Conservation (phyloP, 1,139 yeast genomes). For the Nakaseomyces sp. region DNA sequence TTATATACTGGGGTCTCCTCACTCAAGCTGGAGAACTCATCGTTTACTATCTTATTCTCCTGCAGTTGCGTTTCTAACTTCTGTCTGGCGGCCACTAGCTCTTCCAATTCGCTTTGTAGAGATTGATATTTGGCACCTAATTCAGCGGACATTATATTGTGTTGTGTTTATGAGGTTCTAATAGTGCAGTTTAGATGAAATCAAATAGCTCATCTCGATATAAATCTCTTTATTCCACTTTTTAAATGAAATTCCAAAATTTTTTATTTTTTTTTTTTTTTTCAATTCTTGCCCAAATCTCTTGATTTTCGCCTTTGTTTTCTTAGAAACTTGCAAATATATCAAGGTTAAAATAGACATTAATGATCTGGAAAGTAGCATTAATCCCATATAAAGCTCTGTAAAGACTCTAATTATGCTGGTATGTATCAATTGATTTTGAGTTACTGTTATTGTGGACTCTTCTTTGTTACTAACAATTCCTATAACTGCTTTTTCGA, state of each 20-base stretch:
- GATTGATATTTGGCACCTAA: slow-evolving; percentile 25
- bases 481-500: too few relatives aligned
- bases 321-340: too few relatives aligned
- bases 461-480: too few relatives aligned
- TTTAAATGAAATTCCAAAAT: background rate
- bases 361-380: too few relatives aligned
- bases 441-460: too few relatives aligned
- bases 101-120: slow-evolving; percentile 38
- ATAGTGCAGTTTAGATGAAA: too few relatives aligned
- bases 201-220: background rate
- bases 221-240: too few relatives aligned
- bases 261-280: background rate
- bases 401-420: background rate
- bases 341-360: too few relatives aligned
- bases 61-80: slow-evolving; percentile 72
- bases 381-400: too few relatives aligned
- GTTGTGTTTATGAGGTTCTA: background rate
- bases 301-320: too few relatives aligned
- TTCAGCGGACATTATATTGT: slow-evolving; percentile 18
- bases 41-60: slow-evolving; percentile 85
- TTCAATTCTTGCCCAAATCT: background rate
- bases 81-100: slow-evolving; percentile 53
- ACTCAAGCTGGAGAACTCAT: slow-evolving; percentile 59
- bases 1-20: slow-evolving; percentile 70
- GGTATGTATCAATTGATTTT: background rate